Evolutionary conservation across 1,139 yeast genomes (phyloP), one percentile per base, ranked within the genome.

Genomic region (Kluyveromyces marxianus): DNA sequence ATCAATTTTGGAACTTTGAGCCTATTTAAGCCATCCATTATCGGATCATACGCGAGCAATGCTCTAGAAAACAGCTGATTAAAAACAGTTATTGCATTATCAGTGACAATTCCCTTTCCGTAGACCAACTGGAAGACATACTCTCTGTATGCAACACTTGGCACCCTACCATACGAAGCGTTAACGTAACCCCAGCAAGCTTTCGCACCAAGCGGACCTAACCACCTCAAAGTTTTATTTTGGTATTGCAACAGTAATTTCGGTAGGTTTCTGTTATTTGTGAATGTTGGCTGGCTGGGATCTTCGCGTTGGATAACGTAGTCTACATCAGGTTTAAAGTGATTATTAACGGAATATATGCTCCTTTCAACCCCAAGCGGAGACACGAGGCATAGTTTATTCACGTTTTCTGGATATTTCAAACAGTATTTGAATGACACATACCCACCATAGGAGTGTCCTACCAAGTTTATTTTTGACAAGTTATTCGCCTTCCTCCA

Each of bases 401-500:
- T 69, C n/a, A 92, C 74, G 2, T 74, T 70, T 1, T 75, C 69
- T 0, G 96, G 94, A 60, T 87, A 83, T 54, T 81, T 81, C 56
- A 81, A 56, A 5, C 92, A 81, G 63, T 92, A 92, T 7, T 86
- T 80, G 50, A 84, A 76, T 26, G 94, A 81, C 48, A 92, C 67
- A 58, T 89, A 89, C 0, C 96, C 97, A 24, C 98, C 98, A 57
- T 89, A 79, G 0, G 97, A 89, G 65, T 92, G 98, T 1, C 96
- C 97, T 49, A 92, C 74, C 26, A 92, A 65, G 29, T 85, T 79
- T 56, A 92, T 81, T 51, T 75, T 75, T 4, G 73, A 69, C 37
- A 85, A 65, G 0, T 72, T 70, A 39, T 84, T 72, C 30, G 68
- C 69, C 36, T 62, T 60, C 52, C 97, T 73, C 98, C 98, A 92